Base-by-base conservation (phyloP, 495 filamentous ascomycete species). In the Acidomyces sp. region DNA sequence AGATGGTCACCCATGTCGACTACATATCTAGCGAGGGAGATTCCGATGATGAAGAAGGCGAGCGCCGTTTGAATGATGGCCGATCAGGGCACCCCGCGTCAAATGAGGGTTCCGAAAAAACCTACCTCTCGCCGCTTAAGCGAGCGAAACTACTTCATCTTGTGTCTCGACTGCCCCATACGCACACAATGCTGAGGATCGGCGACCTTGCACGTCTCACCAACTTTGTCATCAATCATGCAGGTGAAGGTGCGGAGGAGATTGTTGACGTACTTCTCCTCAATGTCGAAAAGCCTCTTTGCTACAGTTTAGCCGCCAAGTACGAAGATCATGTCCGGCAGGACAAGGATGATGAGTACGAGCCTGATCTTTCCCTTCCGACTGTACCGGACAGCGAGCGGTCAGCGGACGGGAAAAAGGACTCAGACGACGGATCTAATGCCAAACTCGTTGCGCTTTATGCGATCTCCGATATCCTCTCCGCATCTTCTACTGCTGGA, bases 1-100 rank as follows among this genome's bases (percentile, higher is more conserved):
- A 92, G 45, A 79, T 93, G 49, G 72, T 87, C 3, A 79, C 77
- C 3, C 82, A 90, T 39, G 68, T 79, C 0, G 85, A 92, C 43
- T 94, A 92, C 56, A 71, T 85, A 54, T 86, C 83, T 0, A 83
- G 77, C 0, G 88, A 93, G 19, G 85, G 93, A 19, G 86, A 93
- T 30, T 83, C 77, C 20, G 83, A 86, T 45, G 74, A 75, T 18
- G 85, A 92, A 56, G 64, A 65, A n/a, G 70, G 68, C 19, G 67
- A 71, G 28, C 71, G 74, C 2, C 65, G 70, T 36, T 55, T 57
- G 34, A 48, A 59, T 32, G 41, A 58, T 23, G 50, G 54, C 25
- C 56, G 64, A 24, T 71, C 64, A 22, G 67, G 22, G 18, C n/a
- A n/a, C n/a, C n/a, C n/a, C n/a, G n/a, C n/a, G n/a, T n/a, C n/a